Conservation (phyloP, 805 yeast genomes). For the Yamadazyma paraphyllophila region DNA sequence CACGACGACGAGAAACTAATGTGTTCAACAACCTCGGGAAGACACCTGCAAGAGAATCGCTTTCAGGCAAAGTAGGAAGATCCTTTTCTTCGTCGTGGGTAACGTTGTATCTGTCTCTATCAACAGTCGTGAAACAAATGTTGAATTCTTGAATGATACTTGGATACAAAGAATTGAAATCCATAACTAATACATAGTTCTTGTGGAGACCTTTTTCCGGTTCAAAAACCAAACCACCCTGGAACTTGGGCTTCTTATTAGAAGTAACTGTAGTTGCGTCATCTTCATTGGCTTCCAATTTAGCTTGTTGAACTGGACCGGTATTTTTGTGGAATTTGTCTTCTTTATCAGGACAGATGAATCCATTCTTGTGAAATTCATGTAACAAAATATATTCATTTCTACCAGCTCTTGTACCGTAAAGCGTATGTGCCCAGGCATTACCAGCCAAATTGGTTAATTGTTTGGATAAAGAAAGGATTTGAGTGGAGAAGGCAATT, state of each 20-base stretch:
- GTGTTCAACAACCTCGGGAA: conserved; percentile 80
- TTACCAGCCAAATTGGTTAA: conserved; percentile 93
- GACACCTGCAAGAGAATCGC: conserved; percentile 67
- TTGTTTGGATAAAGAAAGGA: conserved; percentile 84
- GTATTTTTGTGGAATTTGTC: conserved; percentile 39
- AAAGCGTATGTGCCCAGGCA: conserved; percentile 92
- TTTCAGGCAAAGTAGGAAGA: conserved; percentile 66
- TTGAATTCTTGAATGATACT: conserved; percentile 96
- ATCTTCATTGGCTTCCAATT: conserved; percentile 34
- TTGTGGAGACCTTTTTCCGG: conserved; percentile 95
- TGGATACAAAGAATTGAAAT: conserved; percentile 95
- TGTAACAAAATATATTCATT: conserved; percentile 91
- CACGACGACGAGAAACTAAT: conserved; percentile 87
- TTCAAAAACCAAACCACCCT: conserved; percentile 94
- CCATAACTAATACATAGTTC: conserved; percentile 89
- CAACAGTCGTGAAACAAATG: conserved; percentile 95
- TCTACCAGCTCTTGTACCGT: conserved; percentile 95
- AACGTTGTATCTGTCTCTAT: conserved; percentile 50
- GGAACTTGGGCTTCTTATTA: conserved; percentile 68
- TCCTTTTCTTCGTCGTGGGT: conserved; percentile 52
- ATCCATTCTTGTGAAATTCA: conserved; percentile 79
- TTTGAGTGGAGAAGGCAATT: conserved; percentile 78
- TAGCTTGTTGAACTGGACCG: conserved; percentile 32
- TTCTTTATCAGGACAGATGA: conserved; percentile 85
- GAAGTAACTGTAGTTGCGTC: conserved; percentile 50